phyloP scores from a whole-genome alignment of 2,329 filamentous ascomycete genomes.

The Trichothecium roseum region DNA sequence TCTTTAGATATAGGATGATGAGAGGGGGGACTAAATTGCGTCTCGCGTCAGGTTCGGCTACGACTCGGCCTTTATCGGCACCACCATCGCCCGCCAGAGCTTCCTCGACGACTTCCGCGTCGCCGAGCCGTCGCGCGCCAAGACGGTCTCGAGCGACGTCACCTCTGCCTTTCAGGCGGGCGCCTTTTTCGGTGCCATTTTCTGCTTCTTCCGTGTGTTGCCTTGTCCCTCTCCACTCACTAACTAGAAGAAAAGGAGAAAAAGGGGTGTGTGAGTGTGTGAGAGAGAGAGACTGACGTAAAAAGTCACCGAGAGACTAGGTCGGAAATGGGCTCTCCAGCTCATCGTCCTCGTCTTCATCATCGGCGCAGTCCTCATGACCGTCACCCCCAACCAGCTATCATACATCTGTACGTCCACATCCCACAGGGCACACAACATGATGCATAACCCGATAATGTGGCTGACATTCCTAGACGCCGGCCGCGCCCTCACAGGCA shows the following conservation, averaged over 20 bases:
- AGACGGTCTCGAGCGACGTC: constrained; percentile 29
- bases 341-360: constrained; percentile 32
- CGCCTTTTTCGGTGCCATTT: constrained; percentile 41
- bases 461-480: constrained; percentile 28
- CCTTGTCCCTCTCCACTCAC: too few relatives aligned
- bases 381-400: constrained; percentile 26
- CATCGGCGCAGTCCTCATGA: constrained; percentile 32
- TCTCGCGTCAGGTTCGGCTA: constrained; percentile 43
- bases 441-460: too few relatives aligned
- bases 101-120: constrained; percentile 33
- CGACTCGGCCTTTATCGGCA: constrained; percentile 43
- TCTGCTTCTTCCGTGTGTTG: constrained; percentile 27
- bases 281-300: too few relatives aligned
- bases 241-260: too few relatives aligned
- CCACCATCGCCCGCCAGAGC: constrained; percentile 36
- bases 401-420: constrained; percentile 28
- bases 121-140: constrained; percentile 12
- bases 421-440: too few relatives aligned
- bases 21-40: too few relatives aligned
- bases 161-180: constrained; percentile 38
- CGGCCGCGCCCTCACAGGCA: constrained; percentile 46
- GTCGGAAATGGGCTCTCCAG: constrained; percentile 39
- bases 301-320: constrained; percentile 33
- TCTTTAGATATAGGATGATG: background rate
- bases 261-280: too few relatives aligned